Conservation (phyloP, 1,284 basidiomycete species). For the Moesziomyces aphidis region DNA sequence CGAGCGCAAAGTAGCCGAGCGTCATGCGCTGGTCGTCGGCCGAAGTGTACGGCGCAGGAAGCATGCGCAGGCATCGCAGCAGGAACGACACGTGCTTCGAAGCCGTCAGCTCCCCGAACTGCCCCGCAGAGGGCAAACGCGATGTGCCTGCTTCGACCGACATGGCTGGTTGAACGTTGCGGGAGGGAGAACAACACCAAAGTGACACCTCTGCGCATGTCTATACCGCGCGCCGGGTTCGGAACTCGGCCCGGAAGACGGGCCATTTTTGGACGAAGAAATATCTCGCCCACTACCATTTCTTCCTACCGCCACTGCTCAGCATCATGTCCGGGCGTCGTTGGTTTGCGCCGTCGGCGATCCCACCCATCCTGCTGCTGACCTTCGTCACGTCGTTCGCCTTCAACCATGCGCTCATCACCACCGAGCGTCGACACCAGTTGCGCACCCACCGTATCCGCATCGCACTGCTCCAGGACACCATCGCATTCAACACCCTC, state of each 20-base stretch:
- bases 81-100: slow-evolving; percentile 59
- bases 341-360: slow-evolving; percentile 26
- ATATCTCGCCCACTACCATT: background rate
- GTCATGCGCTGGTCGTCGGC: slow-evolving; percentile 65
- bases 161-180: background rate
- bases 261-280: background rate
- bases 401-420: slow-evolving; percentile 44
- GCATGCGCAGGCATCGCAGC: slow-evolving; percentile 54
- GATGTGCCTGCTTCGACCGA: too few species aligned
- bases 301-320: background rate
- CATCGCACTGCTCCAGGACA: slow-evolving; percentile 17
- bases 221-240: background rate
- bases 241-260: slow-evolving; percentile 13
- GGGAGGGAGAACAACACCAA: background rate
- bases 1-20: slow-evolving; percentile 61
- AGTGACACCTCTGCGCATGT: background rate
- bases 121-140: too few species aligned
- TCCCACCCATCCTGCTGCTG: slow-evolving; percentile 42
- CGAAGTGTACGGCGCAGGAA: slow-evolving; percentile 58
- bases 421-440: slow-evolving; percentile 30
- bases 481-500: slow-evolving; percentile 22
- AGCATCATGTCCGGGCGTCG: slow-evolving; percentile 8
- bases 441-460: slow-evolving; percentile 15
- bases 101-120: too few species aligned
- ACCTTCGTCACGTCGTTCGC: slow-evolving; percentile 41